Evolutionary conservation across 2,329 filamentous ascomycete species (phyloP), one percentile per base, ranked within the genome.

Genomic region (Stemphylium lycopersici): DNA sequence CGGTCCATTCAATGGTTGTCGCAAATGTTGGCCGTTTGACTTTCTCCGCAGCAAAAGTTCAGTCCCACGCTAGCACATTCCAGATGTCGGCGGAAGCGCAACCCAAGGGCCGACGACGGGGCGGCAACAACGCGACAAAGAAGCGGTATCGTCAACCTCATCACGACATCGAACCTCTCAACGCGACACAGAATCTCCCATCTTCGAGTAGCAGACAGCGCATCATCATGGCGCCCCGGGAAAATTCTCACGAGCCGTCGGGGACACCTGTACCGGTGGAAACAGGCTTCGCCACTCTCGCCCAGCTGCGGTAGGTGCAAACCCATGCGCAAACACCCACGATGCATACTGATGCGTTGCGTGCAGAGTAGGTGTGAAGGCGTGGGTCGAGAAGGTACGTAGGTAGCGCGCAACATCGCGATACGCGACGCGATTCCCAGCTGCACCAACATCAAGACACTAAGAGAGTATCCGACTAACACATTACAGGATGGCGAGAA

Each of bases 221-320:
- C 50, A 49, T 52, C 53, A 57, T 36, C 48, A 86, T 87, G 84
- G 84, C 80, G 63, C 81, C 79, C 65, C 78, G 81, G 61, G 83
- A 86, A 73, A 78, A 76, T 61, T 80, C 80, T 33, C 76, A 80
- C 53, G 83, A 85, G 69, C 78, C 77, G 55, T 76, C 75, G 41
- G 80, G 78, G 66, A 85, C 83, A 36, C 84, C 84, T 39, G 82
- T 82, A 60, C 83, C 84, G 48, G 80, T 85, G 29, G 85, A 93
- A 75, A 96, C 88, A 73, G 89, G 92, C 51, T 88, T 87, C 71
- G 92, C 93, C 65, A 97, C 92, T 32, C 80, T 95, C 58, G 89
- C 91, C 66, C 93, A 92, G 26, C 82, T 98, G 65, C 85, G 85
- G 89, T 90, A 81, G 68, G 86, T 78, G 64, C 59, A 60, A 69